Evolutionary conservation across 495 filamentous ascomycete species (phyloP).

Genomic region (Trichoderma erinaceum): DNA sequence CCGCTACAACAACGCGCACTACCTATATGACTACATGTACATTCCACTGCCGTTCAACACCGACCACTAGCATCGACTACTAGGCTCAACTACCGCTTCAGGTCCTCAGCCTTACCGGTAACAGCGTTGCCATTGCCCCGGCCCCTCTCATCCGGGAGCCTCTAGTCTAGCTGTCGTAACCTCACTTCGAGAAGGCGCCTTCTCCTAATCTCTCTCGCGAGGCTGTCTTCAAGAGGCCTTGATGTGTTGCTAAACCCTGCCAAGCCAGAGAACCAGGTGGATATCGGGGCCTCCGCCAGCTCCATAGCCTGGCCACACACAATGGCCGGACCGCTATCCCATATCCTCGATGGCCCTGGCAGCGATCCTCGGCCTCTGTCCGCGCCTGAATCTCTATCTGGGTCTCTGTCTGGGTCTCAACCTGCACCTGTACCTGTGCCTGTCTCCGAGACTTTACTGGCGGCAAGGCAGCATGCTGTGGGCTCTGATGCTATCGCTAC

Average conservation of each 20-base stretch:
- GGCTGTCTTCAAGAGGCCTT: background rate
- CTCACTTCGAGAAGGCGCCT: background rate
- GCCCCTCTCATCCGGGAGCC: background rate
- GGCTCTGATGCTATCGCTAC: background rate
- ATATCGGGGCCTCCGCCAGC: constrained; percentile 2
- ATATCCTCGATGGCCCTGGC: constrained; percentile 13
- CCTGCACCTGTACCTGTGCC: constrained; percentile 1
- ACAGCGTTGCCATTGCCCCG: background rate
- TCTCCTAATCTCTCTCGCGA: background rate
- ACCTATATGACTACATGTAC: too few relatives aligned
- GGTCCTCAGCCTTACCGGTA: constrained; percentile 10
- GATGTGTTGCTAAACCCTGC: background rate
- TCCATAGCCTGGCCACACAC: constrained; percentile 7
- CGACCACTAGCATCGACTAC: too few relatives aligned
- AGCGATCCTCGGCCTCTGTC: background rate
- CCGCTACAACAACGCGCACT: background rate
- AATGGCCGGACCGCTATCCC: constrained; percentile 12
- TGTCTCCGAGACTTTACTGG: background rate
- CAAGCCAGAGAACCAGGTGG: background rate
- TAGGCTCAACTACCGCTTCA: background rate
- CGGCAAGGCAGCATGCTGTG: background rate
- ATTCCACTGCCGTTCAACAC: too few relatives aligned
- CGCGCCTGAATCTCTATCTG: background rate
- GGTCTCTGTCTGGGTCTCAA: background rate
- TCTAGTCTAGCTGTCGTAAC: background rate